These are phyloP conservation scores for Spergularia bocconei DNA, from an alignment of 148 eudicot genomes.

Conservation along the genomic window DNA sequence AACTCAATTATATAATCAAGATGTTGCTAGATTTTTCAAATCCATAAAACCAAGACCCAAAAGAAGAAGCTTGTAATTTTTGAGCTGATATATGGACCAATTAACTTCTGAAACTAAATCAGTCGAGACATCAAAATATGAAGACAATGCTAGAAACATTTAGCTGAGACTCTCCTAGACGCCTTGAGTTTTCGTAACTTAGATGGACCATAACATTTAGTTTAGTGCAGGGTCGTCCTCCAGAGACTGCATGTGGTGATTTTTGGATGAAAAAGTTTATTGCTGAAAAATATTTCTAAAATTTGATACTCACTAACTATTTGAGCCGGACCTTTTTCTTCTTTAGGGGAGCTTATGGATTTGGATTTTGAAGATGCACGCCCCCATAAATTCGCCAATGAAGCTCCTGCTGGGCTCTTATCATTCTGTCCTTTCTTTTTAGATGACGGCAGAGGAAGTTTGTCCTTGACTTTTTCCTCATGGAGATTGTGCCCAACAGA, in stretches of 20 bases:
- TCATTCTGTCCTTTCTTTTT: constrained; percentile 56
- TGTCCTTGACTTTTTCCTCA: constrained; percentile 47
- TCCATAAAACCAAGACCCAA: neutral
- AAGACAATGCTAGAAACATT: neutral
- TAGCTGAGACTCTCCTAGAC: too few relatives aligned
- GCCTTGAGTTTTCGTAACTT: too few relatives aligned
- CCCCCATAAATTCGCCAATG: constrained; percentile 85
- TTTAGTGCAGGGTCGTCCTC: neutral
- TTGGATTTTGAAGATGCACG: constrained; percentile 78
- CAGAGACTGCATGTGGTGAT: neutral
- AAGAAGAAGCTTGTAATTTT: neutral
- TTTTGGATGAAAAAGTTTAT: neutral
- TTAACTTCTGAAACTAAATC: neutral
- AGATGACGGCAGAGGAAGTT: constrained; percentile 37
- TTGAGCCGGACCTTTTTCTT: constrained; percentile 33
- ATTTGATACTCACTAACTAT: constrained; percentile 45
- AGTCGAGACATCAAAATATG: neutral
- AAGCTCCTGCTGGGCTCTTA: constrained; percentile 52
- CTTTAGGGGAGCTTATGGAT: constrained; percentile 31
- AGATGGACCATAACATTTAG: neutral
- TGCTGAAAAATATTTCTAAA: neutral
- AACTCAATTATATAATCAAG: neutral
- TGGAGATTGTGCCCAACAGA: constrained; percentile 29
- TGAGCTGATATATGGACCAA: neutral
- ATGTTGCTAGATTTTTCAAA: neutral